These are phyloP conservation scores for Plasmodium vinckei DNA, from an alignment of 169 alveolate species.

Conservation along the genomic window DNA sequence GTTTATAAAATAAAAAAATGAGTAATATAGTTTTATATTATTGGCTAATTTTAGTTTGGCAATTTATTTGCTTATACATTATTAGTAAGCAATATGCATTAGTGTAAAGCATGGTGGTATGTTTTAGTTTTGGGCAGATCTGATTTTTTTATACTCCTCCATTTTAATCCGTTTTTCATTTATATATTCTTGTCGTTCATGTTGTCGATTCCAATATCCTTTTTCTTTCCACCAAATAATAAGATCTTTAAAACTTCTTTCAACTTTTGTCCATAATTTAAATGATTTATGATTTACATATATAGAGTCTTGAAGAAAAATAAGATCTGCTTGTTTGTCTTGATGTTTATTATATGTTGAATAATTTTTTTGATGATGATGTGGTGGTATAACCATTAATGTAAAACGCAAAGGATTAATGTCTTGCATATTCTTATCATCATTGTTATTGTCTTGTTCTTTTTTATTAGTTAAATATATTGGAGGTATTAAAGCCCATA, in stretches of 20 bases:
- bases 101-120: too few relatives aligned
- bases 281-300: constrained; percentile 85
- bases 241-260: constrained; percentile 56
- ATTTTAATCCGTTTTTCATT: constrained; percentile 78
- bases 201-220: constrained; percentile 88
- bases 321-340: constrained; percentile 50
- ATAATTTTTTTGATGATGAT: constrained; percentile 35
- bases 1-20: too few relatives aligned
- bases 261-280: constrained; percentile 83
- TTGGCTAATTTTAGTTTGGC: too few relatives aligned
- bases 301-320: constrained; percentile 85
- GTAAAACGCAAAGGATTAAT: constrained; percentile 84
- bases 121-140: too few relatives aligned
- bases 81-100: too few relatives aligned
- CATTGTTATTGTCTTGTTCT: constrained; percentile 7
- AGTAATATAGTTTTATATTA: too few relatives aligned
- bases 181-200: constrained; percentile 81
- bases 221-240: constrained; percentile 89
- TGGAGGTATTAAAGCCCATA: constrained; percentile 88
- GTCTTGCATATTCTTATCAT: constrained; percentile 41
- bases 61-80: too few relatives aligned
- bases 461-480: constrained; percentile 32
- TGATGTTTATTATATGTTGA: constrained; percentile 51
- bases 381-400: constrained; percentile 86
- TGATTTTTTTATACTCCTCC: constrained; percentile 50